phyloP scores from a whole-genome alignment of 805 yeast genomes.

The Yarrowia divulgata region DNA sequence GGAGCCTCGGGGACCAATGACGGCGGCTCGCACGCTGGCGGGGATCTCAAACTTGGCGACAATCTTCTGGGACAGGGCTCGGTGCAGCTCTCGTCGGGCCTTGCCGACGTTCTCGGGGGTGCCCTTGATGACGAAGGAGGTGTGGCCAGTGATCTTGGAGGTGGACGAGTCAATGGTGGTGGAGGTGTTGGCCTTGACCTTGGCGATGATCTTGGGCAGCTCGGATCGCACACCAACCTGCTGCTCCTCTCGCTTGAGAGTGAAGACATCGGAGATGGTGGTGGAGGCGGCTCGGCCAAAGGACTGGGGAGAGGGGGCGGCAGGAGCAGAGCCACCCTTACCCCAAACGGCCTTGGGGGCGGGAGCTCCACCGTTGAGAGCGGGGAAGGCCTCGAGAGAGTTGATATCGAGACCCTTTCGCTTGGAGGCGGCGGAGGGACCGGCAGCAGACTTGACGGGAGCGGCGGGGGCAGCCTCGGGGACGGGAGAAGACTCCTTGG shows the following conservation, averaged over 20 bases:
- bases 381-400: conserved; percentile 42
- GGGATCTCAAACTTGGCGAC: conserved; percentile 70
- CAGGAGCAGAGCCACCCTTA: conserved; percentile 38
- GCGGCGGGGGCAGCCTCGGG: conserved; percentile 30
- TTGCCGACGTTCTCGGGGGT: conserved; percentile 65
- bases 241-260: conserved; percentile 74
- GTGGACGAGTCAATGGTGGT: conserved; percentile 84
- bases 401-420: conserved; percentile 39
- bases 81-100: conserved; percentile 79
- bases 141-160: conserved; percentile 73
- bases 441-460: conserved; percentile 19
- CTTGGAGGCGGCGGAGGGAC: conserved; percentile 39
- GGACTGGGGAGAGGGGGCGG: conserved; percentile 41
- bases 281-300: conserved; percentile 56
- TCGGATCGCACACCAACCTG: conserved; percentile 66
- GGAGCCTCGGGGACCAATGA: conserved; percentile 89
- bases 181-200: conserved; percentile 64
- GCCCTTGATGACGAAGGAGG: conserved; percentile 86
- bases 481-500: conserved; percentile 37
- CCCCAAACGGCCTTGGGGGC: conserved; percentile 43
- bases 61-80: conserved; percentile 79
- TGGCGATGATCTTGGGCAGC: conserved; percentile 68
- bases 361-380: conserved; percentile 40
- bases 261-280: conserved; percentile 78
- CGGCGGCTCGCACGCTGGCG: conserved; percentile 72